phyloP scores from a whole-genome alignment of 1,284 basidiomycete genomes.

The Papiliotrema terrestris region DNA sequence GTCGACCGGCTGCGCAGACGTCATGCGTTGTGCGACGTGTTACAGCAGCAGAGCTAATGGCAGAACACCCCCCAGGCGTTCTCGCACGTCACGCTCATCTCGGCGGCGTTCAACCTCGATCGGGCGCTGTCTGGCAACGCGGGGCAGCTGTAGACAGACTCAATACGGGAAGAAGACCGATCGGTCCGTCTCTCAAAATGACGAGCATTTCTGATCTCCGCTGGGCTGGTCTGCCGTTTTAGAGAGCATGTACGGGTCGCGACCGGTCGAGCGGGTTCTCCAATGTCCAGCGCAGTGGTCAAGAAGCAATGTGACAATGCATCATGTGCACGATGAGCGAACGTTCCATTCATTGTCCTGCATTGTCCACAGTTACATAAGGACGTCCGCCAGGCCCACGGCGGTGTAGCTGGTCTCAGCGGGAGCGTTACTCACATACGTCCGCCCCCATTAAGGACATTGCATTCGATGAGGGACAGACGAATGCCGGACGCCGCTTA shows the following conservation, averaged over 20 bases:
- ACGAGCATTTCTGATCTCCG: not conserved
- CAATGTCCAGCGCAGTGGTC: not conserved
- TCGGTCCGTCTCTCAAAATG: not conserved
- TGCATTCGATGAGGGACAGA: too few species aligned
- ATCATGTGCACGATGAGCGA: too few species aligned
- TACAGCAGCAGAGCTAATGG: not conserved
- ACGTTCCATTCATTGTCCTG: too few species aligned
- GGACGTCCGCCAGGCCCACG: too few species aligned
- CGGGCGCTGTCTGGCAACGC: constrained; percentile 21
- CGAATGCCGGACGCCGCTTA: too few species aligned
- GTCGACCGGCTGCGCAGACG: constrained; percentile 12
- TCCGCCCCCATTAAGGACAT: too few species aligned
- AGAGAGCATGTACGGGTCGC: not conserved
- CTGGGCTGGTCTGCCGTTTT: not conserved
- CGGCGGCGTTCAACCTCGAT: constrained; percentile 50
- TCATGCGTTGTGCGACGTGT: not conserved
- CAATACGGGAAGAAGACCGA: not conserved
- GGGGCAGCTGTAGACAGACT: not conserved
- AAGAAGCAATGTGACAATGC: too few species aligned
- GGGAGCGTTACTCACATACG: too few species aligned
- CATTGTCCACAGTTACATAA: too few species aligned
- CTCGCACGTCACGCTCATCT: constrained; percentile 47
- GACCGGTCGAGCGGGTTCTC: not conserved
- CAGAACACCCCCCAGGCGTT: constrained; percentile 49
- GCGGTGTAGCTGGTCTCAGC: too few species aligned